Base-by-base conservation (phyloP, 179 eudicot species). In the Silene vulgaris region DNA sequence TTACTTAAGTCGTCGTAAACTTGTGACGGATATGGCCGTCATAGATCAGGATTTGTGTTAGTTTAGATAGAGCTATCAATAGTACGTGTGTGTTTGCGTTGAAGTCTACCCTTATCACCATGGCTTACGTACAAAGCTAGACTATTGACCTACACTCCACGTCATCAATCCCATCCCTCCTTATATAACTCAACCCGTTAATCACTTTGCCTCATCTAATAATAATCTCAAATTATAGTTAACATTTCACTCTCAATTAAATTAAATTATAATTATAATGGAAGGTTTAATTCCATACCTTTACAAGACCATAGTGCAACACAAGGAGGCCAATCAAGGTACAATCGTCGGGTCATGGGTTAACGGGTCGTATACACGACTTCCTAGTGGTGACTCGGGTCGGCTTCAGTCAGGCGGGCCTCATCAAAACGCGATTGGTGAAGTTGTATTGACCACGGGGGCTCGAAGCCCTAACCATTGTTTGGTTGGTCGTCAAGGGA, bases 241-340 rank as follows among this genome's bases (percentile, higher is more conserved):
- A 65, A 1, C 20, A 65, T 32, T 28, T 32, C 71, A 32, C 23
- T 30, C 52, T 30, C 52, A n/a, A 37, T 37, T 37, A 0, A 37
- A 37, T 37, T 37, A 0, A 37, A 37, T 37, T 37, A 29, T 7
- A 50, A 50, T 13, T 45, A 48, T 0, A 59, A 77, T 77, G 80
- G 80, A 77, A 16, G 80, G 80, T 14, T 48, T 77, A 56, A 77
- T 77, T 71, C 80, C 80, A 61, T 77, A 71, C 75, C 50, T 77
- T 28, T 77, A 77, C 61, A 77, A 32, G 50, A 59, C 71, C 37
- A 62, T 77, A 62, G 80, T 77, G 54, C 80, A 77, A 4, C 62
- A 48, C 64, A 77, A 69, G 62, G 59, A 54, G 2, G 48, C 29
- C 28, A 5, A 60, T 21, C 50, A 40, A 60, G 74, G 74, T 69